These are phyloP conservation scores for Gossypium stocksii DNA, from an alignment of 345 rosid species.

Conservation along the genomic window DNA sequence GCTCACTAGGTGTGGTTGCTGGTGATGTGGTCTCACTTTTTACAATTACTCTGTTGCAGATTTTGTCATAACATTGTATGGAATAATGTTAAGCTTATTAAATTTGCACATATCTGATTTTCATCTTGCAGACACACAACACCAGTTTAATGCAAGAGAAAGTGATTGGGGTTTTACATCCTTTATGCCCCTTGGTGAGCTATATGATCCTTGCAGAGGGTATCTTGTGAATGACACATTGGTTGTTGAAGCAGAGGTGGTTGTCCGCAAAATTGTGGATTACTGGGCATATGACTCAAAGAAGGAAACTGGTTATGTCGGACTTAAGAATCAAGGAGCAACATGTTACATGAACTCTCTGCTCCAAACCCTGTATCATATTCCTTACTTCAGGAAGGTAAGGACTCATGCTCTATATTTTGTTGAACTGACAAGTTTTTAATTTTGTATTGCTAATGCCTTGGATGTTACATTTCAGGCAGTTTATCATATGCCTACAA, in stretches of 20 bases:
- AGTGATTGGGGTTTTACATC: conserved; percentile 95
- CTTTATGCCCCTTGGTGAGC: conserved; percentile 87
- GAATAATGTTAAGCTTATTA: background rate
- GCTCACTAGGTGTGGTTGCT: background rate
- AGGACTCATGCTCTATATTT: conserved; percentile 12
- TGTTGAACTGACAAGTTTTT: conserved; percentile 9
- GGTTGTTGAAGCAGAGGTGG: conserved; percentile 84
- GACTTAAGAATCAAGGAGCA: conserved; percentile 99
- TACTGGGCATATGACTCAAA: conserved; percentile 88
- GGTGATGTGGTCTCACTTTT: background rate
- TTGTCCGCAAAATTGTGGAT: conserved; percentile 73
- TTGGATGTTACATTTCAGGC: conserved; percentile 50
- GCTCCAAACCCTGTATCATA: conserved; percentile 78
- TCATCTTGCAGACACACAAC: conserved; percentile 69
- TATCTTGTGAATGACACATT: conserved; percentile 74
- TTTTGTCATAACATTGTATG: background rate
- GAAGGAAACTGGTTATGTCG: conserved; percentile 94
- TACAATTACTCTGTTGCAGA: background rate
- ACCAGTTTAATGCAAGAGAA: conserved; percentile 85
- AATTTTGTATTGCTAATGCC: conserved; percentile 5
- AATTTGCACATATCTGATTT: conserved; percentile 10
- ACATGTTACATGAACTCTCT: conserved; percentile 99
- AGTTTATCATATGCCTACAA: conserved; percentile 98
- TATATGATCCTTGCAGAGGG: conserved; percentile 85
- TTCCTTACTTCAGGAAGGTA: conserved; percentile 97